Base-by-base conservation (phyloP, 495 filamentous ascomycete species). In the Apiosordaria backusii region DNA sequence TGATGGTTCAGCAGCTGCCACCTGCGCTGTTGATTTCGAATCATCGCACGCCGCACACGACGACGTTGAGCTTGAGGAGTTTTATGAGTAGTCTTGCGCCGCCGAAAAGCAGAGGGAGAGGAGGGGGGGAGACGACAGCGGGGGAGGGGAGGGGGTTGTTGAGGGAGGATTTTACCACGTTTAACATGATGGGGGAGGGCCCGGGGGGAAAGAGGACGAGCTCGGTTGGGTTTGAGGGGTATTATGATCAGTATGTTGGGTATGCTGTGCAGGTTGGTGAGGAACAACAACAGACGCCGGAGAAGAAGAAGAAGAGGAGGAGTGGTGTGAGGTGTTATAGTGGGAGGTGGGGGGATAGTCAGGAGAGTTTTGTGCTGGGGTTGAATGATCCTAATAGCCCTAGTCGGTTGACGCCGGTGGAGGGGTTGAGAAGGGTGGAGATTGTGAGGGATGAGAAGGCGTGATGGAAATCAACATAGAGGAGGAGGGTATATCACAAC, bases 351-450 rank as follows among this genome's bases (percentile, higher is more conserved):
- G 61, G 53, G 16, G 67, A 71, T 27, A 74, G 72, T 23, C 69
- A 71, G 61, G 72, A 74, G 65, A 74, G 69, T 52, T 70, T 72
- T 23, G 72, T 72, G 52, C 63, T 74, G 54, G 72, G 69, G 9
- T 6, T 67, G 65, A 74, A 71, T 19, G 70, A 74, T 53, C 74
- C 74, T 0, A 68, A 72, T 19, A 76, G 72, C 57, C 74, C 74
- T 1, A 74, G 59, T 26, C 52, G 74, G 57, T 16, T 74, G 52
- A 74, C 69, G 3, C 74, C 72, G 2, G 67, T 76, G 58, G 69
- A 70, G 21, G 50, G 66, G 24, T 64, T 67, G 9, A 53, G 67
- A 55, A 61, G 53, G 4, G 22, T 57, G 24, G 53, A 29, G 35
- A 58, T 6, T 16, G 21, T 6, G 54, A 21, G 58, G 60, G 26